phyloP scores from a whole-genome alignment of 495 filamentous ascomycete genomes.

The Penicillium maclennaniae region DNA sequence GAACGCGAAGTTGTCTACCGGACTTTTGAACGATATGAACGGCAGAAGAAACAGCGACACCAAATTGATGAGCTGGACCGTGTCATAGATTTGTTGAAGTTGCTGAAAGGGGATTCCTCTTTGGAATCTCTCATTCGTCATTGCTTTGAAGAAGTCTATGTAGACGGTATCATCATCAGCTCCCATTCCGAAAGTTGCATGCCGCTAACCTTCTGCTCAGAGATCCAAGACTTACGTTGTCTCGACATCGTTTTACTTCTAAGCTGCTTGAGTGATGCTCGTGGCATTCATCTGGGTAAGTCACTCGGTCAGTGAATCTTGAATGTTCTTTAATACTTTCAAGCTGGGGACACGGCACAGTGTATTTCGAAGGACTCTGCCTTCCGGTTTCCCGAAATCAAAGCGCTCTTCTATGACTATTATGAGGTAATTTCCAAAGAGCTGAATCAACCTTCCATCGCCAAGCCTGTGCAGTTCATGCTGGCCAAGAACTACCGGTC shows the following conservation, averaged over 20 bases:
- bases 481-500: constrained; percentile 41
- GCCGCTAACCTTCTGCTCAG: constrained; percentile 15
- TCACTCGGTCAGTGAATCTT: no score
- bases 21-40: constrained; percentile 37
- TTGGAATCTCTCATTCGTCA: constrained; percentile 17
- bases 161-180: constrained; percentile 28
- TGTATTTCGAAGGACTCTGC: constrained; percentile 43
- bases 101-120: constrained; percentile 6
- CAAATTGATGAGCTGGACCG: constrained; percentile 38
- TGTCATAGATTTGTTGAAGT: constrained; percentile 20
- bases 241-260: constrained; percentile 38
- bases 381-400: constrained; percentile 41
- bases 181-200: not conserved
- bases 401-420: constrained; percentile 33
- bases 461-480: constrained; percentile 26
- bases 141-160: constrained; percentile 41
- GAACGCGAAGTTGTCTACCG: constrained; percentile 28
- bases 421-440: constrained; percentile 15
- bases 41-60: constrained; percentile 21
- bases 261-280: constrained; percentile 26
- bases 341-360: constrained; percentile 45
- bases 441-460: constrained; percentile 15
- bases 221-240: constrained; percentile 41
- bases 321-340: not conserved
- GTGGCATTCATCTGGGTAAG: constrained; percentile 39